Base-by-base conservation (phyloP, 2,329 filamentous ascomycete genomes). In the Calonectria pseudoturangicola region DNA sequence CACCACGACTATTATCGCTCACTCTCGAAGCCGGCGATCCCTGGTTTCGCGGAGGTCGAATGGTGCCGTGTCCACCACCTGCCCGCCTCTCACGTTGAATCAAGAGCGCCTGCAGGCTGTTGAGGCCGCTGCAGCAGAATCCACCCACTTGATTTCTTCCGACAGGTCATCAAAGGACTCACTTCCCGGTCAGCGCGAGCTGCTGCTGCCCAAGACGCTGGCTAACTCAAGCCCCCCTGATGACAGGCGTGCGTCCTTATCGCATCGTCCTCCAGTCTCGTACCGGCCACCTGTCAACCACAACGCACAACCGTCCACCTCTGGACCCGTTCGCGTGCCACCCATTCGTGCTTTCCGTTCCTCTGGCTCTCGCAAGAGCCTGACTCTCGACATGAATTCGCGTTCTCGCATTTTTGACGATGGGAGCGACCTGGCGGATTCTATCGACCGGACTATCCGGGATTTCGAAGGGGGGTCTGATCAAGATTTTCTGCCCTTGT, bases 311-410 rank as follows among this genome's bases (percentile, higher is more conserved):
- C 74, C 80, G 45, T 75, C 75, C 39, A 80, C 82, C 56, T 79
- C 82, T 54, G 78, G 80, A 15, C 82, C 84, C 33, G 82, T 84
- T 71, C 85, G 85, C 60, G 85, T 90, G 48, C 88, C 89, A 18
- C 89, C 89, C 9, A 91, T 91, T 79, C 87, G 90, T 68, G 84
- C 85, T 10, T 90, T 91, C 76, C 87, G 89, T 72, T 90, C 89
- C 30, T 90, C 89, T 45, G 88, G 87, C 77, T 89, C 89, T 73
- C 88, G 90, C 75, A 89, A 87, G 81, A 90, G 89, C 80, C 83
- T 88, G 28, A 83, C 83, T 16, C 83, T 89, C 77, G 89, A 91
- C 78, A 90, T 89, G 87, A 89, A 86, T 75, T 84, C 85, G 67
- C 84, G 84, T 30, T 78, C 85, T 74, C 84, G 85, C 73, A 83